These are phyloP conservation scores for Bruguiera hainesii DNA, from an alignment of 441 rosid genomes.

Conservation along the genomic window DNA sequence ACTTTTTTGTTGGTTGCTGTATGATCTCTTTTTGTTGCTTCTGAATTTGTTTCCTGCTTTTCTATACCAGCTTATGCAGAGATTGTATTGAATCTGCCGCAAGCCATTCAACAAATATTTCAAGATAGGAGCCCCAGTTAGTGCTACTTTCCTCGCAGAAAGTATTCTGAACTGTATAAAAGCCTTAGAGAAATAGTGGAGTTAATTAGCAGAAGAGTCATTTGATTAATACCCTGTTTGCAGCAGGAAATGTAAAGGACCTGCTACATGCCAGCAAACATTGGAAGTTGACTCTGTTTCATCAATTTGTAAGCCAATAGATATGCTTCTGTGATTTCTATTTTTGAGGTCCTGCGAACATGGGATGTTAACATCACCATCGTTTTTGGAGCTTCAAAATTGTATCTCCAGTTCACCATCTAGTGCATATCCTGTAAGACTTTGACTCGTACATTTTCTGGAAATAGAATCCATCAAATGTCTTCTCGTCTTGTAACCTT, in stretches of 20 bases:
- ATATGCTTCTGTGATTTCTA: background rate
- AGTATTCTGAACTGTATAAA: conserved; percentile 13
- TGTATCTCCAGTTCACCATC: no score
- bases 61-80: conserved; percentile 74
- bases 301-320: background rate
- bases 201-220: background rate
- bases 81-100: conserved; percentile 68
- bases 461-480: no score
- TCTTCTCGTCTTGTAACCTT: no score
- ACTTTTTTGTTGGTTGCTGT: background rate
- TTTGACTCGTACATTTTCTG: no score
- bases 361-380: no score
- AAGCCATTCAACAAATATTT: conserved; percentile 54
- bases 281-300: background rate
- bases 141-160: background rate
- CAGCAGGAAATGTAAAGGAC: background rate
- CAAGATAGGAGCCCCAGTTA: conserved; percentile 34
- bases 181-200: background rate
- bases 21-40: background rate
- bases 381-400: no score
- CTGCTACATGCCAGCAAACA: background rate
- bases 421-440: no score
- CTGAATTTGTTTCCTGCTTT: conserved; percentile 12
- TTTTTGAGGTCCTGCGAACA: background rate
- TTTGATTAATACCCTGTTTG: background rate